phyloP scores from a whole-genome alignment of 2,329 filamentous ascomycete genomes.

The Exophiala sp. region DNA sequence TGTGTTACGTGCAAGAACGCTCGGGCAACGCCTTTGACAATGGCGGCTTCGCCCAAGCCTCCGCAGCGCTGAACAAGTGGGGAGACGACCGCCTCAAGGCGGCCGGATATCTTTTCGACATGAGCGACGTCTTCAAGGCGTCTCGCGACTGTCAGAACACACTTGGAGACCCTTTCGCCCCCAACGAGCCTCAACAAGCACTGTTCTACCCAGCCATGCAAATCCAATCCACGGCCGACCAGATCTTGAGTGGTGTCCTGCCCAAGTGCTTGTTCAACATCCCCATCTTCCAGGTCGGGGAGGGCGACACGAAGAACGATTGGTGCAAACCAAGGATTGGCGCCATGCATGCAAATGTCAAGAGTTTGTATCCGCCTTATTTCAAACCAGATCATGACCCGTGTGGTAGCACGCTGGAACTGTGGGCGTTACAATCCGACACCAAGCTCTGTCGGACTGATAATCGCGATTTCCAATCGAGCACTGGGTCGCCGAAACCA shows the following conservation, averaged over 20 bases:
- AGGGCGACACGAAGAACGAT: neutral
- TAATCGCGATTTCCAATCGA: too few relatives aligned
- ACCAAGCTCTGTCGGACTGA: neutral
- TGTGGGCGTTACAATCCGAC: neutral
- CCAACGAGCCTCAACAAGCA: neutral
- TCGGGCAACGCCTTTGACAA: neutral
- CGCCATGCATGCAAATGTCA: neutral
- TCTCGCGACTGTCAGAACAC: neutral
- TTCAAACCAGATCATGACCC: neutral
- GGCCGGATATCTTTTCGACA: neutral
- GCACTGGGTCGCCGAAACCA: too few relatives aligned
- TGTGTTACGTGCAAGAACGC: neutral
- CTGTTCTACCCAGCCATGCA: neutral
- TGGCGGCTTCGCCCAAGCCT: neutral
- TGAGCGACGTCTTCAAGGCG: neutral
- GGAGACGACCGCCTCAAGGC: neutral
- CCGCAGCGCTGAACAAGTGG: constrained; percentile 1
- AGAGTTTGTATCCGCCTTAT: neutral
- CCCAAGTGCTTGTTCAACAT: neutral
- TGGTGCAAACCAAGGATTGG: neutral
- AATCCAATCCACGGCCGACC: neutral
- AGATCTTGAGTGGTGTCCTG: neutral
- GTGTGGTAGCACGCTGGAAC: neutral
- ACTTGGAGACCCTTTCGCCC: neutral
- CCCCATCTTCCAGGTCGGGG: neutral